phyloP scores from a whole-genome alignment of 805 yeast genomes.

The Lipomyces anomalus region DNA sequence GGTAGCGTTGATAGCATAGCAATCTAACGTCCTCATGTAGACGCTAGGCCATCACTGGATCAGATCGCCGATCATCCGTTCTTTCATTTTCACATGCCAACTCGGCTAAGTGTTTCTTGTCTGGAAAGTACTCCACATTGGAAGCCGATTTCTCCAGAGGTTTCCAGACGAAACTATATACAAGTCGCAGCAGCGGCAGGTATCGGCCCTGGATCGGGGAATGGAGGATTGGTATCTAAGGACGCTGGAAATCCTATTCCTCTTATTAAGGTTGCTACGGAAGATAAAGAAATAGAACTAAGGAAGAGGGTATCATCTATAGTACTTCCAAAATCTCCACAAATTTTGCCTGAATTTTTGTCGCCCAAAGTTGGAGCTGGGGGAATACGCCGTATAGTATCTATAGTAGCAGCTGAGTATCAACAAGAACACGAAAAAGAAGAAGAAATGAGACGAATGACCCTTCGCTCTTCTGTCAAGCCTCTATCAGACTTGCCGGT shows the following conservation, averaged over 20 bases:
- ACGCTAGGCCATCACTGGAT: constrained; percentile 68
- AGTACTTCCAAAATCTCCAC: neutral
- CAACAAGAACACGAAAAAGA: neutral
- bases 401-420: constrained; percentile 9
- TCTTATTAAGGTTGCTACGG: neutral
- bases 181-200: constrained; percentile 22
- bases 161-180: constrained; percentile 16
- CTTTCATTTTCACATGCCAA: constrained; percentile 84
- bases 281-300: neutral
- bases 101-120: constrained; percentile 54
- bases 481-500: constrained; percentile 16
- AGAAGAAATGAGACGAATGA: neutral
- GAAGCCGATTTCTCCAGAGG: constrained; percentile 28
- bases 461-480: constrained; percentile 10
- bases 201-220: constrained; percentile 17
- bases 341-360: constrained; percentile 17
- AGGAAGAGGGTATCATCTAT: neutral
- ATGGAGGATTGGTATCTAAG: constrained; percentile 5
- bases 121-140: constrained; percentile 59
- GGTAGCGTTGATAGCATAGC: neutral
- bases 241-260: constrained; percentile 19
- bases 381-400: constrained; percentile 14
- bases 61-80: constrained; percentile 77
- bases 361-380: constrained; percentile 16
- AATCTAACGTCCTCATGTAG: neutral